phyloP scores from a whole-genome alignment of 2,329 filamentous ascomycete genomes.

The Monosporascus sp. region DNA sequence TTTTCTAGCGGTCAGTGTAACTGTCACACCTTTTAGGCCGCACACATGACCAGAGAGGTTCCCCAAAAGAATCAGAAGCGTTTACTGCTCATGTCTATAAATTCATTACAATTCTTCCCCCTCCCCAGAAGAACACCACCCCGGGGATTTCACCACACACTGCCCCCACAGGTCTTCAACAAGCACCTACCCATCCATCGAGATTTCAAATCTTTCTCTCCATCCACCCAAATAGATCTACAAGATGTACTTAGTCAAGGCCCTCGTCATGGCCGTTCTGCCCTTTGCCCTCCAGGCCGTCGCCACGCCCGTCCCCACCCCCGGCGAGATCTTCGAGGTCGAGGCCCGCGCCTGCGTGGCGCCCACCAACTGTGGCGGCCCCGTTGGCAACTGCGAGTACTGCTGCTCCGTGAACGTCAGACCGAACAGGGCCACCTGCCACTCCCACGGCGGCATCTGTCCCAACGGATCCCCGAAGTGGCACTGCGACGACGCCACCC shows the following conservation, averaged over 20 bases:
- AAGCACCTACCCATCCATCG: too few relatives aligned
- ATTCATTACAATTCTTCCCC: too few relatives aligned
- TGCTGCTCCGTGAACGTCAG: constrained; percentile 1
- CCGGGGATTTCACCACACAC: too few relatives aligned
- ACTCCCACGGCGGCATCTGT: constrained; percentile 4
- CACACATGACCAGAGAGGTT: too few relatives aligned
- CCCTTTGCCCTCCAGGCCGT: constrained; percentile 1
- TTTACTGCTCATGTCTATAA: too few relatives aligned
- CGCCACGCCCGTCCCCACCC: background rate
- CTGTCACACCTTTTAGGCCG: too few relatives aligned
- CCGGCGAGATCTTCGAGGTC: background rate
- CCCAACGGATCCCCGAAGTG: constrained; percentile 1
- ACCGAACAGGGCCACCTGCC: constrained; percentile 6
- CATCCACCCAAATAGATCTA: background rate
- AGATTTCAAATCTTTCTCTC: too few relatives aligned
- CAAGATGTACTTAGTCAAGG: constrained; percentile 3
- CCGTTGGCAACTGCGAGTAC: constrained; percentile 6
- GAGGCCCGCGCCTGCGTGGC: background rate
- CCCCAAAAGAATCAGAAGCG: too few relatives aligned
- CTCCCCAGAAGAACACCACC: too few relatives aligned
- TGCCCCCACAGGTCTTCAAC: too few relatives aligned
- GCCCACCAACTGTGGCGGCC: constrained; percentile 1
- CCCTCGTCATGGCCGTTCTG: background rate
- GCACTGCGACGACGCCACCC: constrained; percentile 4
- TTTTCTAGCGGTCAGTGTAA: too few relatives aligned